phyloP scores from a whole-genome alignment of 169 alveolate species.

The Eimeria sp. region DNA sequence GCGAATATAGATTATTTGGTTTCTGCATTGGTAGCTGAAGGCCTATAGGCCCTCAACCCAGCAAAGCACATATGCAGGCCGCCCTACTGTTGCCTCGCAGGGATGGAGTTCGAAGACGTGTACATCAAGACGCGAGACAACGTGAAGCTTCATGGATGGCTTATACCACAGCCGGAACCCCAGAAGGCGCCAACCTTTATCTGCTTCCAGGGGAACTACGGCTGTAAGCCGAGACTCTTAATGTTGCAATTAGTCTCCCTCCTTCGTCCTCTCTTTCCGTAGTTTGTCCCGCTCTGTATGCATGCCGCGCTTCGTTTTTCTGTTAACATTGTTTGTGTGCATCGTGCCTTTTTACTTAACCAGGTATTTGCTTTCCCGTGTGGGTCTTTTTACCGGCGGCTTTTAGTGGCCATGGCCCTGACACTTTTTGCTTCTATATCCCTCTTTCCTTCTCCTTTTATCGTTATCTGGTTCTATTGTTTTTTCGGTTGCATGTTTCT shows the following conservation, averaged over 20 bases:
- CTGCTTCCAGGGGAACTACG: slow-evolving; percentile 76
- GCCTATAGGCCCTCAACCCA: not conserved
- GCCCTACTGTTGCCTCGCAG: not conserved
- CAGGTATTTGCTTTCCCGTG: not conserved
- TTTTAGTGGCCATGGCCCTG: not conserved
- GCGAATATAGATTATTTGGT: not conserved
- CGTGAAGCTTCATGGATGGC: slow-evolving; percentile 53
- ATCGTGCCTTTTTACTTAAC: no score
- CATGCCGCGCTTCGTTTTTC: not conserved
- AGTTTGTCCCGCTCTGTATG: not conserved
- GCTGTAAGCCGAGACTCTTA: not conserved
- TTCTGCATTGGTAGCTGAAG: not conserved
- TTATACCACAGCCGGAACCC: not conserved
- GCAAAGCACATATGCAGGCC: not conserved
- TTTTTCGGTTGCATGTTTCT: not conserved
- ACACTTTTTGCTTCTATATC: not conserved
- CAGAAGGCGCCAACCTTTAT: slow-evolving; percentile 71
- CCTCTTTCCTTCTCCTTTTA: not conserved
- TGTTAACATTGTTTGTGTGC: no score
- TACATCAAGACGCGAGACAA: slow-evolving; percentile 28
- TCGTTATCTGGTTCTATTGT: not conserved
- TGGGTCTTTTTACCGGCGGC: not conserved
- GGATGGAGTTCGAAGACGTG: slow-evolving; percentile 39
- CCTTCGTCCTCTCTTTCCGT: not conserved
- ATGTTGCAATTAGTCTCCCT: not conserved